A percentile compares a stretch with the other conserved stretches of the same genome.
Evolutionary conservation across 805 yeast genomes (phyloP).

Genomic region (Yarrowia bubula): DNA sequence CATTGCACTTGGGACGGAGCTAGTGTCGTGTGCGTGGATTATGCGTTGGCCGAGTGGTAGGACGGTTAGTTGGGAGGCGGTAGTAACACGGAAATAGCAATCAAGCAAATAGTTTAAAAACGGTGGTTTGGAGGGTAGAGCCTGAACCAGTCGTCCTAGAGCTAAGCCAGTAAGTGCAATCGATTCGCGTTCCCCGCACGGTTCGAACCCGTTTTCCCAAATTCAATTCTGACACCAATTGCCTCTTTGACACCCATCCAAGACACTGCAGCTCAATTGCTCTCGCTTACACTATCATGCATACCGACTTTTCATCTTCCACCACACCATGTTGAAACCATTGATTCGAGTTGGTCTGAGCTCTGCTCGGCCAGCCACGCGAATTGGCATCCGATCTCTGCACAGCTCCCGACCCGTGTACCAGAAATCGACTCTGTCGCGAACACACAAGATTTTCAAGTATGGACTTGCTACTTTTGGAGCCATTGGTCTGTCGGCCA

Average conservation of each 20-base stretch:
- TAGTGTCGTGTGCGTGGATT: neutral
- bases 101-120: too few species aligned
- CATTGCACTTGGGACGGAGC: neutral
- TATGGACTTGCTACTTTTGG: conserved; percentile 24
- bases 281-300: neutral
- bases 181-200: neutral
- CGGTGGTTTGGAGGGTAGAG: too few species aligned
- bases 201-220: neutral
- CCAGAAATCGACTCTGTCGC: neutral
- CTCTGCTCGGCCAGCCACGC: neutral
- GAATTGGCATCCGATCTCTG: neutral
- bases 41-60: too few species aligned
- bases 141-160: too few species aligned
- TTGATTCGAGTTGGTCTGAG: neutral
- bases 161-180: too few species aligned
- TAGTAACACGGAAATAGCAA: too few species aligned
- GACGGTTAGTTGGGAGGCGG: too few species aligned
- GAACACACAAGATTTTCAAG: neutral
- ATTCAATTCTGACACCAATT: neutral
- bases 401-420: neutral
- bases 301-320: neutral
- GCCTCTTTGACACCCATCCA: neutral
- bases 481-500: conserved; percentile 29
- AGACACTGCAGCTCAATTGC: neutral
- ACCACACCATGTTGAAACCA: neutral